A percentile compares a stretch with the other conserved stretches of the same genome.
Evolutionary conservation across 2,329 filamentous ascomycete species (phyloP).

Genomic region (Xylariaceae sp.): DNA sequence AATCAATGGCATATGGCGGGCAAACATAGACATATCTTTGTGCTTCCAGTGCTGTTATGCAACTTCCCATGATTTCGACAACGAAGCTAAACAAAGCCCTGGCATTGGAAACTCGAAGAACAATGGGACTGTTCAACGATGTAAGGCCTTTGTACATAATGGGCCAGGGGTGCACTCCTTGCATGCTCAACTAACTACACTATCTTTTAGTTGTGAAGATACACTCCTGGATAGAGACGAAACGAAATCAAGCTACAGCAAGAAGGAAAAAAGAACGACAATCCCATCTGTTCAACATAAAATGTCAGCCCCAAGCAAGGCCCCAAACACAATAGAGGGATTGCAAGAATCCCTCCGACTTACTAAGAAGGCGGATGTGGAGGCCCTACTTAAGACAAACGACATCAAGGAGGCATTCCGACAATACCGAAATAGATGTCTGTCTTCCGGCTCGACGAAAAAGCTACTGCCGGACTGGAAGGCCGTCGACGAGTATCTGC

Average conservation of each 20-base stretch:
- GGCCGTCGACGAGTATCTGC: conserved; percentile 12
- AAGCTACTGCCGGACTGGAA: conserved; percentile 12
- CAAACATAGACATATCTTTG: neutral
- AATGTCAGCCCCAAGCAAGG: conserved; percentile 4
- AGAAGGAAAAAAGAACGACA: neutral
- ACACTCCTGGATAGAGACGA: too few relatives aligned
- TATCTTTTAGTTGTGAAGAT: too few relatives aligned
- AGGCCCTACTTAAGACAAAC: conserved; percentile 4
- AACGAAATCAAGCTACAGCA: neutral
- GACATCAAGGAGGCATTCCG: conserved; percentile 15
- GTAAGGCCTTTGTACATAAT: neutral
- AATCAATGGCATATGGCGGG: too few relatives aligned
- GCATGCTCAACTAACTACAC: too few relatives aligned
- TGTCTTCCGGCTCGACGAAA: conserved; percentile 3
- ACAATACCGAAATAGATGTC: conserved; percentile 15
- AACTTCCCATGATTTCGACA: neutral
- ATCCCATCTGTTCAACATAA: neutral
- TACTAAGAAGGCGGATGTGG: neutral
- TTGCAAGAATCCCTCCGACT: conserved; percentile 11
- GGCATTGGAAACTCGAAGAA: neutral
- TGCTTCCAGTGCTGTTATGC: neutral
- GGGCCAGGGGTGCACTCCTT: neutral
- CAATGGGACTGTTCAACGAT: neutral
- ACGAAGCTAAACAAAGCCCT: neutral
- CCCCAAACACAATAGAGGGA: conserved; percentile 12